phyloP scores from a whole-genome alignment of 2,329 filamentous ascomycete genomes.

The Aspergillus awamori region DNA sequence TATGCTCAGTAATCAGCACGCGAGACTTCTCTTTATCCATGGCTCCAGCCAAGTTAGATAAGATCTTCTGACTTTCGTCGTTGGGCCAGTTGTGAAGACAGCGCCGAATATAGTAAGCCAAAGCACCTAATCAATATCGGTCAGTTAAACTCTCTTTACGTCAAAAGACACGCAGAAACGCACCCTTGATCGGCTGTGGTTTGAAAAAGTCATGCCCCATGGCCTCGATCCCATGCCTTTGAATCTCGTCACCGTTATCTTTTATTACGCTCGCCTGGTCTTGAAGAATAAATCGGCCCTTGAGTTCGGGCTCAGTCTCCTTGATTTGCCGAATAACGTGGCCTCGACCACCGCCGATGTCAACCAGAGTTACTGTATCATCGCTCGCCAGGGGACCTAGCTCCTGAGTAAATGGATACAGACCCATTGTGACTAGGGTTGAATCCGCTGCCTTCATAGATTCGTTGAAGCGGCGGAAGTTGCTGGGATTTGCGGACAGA shows the following conservation, averaged over 20 bases:
- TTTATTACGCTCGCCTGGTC: conserved; percentile 21
- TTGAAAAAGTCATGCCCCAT: conserved; percentile 27
- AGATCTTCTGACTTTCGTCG: conserved; percentile 20
- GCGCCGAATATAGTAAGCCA: conserved; percentile 36
- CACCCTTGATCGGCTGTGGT: conserved; percentile 27
- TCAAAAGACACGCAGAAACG: background rate
- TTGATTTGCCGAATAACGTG: conserved; percentile 21
- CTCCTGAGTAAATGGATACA: conserved; percentile 21
- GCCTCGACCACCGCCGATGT: conserved; percentile 26
- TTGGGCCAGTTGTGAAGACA: conserved; percentile 35
- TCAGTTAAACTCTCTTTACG: background rate
- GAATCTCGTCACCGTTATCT: conserved; percentile 13
- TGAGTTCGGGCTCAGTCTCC: conserved; percentile 13
- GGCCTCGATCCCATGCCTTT: conserved; percentile 17
- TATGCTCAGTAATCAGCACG: conserved; percentile 31
- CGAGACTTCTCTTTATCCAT: conserved; percentile 24
- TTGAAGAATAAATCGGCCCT: conserved; percentile 28
- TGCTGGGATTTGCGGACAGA: conserved; percentile 15
- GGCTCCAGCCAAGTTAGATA: conserved; percentile 24
- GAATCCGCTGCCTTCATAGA: conserved; percentile 13
- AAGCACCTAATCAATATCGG: conserved; percentile 20
- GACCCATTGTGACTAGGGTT: conserved; percentile 23
- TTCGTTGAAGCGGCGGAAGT: conserved; percentile 17
- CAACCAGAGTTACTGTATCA: conserved; percentile 24
- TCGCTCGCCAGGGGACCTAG: conserved; percentile 13